These are phyloP conservation scores for Saccharomyces pastorianus DNA, from an alignment of 1,139 yeast species.

Conservation along the genomic window DNA sequence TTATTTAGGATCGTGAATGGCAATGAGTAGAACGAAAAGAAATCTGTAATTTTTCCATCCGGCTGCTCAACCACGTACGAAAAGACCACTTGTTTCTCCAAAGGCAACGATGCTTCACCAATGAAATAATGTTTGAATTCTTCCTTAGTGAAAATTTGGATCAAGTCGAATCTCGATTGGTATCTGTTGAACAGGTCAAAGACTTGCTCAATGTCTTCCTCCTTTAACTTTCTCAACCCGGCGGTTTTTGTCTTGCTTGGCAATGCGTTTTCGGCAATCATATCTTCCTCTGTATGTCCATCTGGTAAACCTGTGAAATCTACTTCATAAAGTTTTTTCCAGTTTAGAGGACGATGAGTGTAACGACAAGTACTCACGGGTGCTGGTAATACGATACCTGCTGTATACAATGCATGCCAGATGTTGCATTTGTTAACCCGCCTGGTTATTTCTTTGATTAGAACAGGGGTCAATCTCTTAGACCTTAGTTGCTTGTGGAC, in stretches of 20 bases:
- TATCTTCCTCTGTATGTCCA: conserved; percentile 66
- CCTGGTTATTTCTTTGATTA: conserved; percentile 90
- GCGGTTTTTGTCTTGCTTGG: conserved; percentile 49
- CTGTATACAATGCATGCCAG: conserved; percentile 96
- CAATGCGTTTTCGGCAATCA: conserved; percentile 72
- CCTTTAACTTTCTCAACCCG: conserved; percentile 59
- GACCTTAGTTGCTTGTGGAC: conserved; percentile 89
- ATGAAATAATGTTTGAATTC: conserved; percentile 82
- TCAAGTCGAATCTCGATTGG: conserved; percentile 62
- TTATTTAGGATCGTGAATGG: conserved; percentile 81
- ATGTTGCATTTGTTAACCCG: conserved; percentile 75
- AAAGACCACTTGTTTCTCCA: conserved; percentile 48
- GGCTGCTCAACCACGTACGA: conserved; percentile 68
- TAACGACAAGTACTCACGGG: conserved; percentile 87
- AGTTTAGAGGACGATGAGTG: conserved; percentile 87
- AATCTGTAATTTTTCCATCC: conserved; percentile 67
- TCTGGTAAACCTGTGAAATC: conserved; percentile 79
- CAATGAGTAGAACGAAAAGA: conserved; percentile 78
- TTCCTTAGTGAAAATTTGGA: conserved; percentile 58
- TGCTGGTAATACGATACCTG: conserved; percentile 83
- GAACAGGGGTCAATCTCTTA: conserved; percentile 92
- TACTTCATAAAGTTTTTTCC: conserved; percentile 83
- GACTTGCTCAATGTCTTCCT: conserved; percentile 58
- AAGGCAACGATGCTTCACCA: conserved; percentile 33
- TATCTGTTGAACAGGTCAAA: conserved; percentile 50